Percentiles rank a stretch among this genome's conserved stretches.
These are phyloP conservation scores for Serendipita sp. DNA, from an alignment of 768 basidiomycete genomes.

Conservation along the genomic window DNA sequence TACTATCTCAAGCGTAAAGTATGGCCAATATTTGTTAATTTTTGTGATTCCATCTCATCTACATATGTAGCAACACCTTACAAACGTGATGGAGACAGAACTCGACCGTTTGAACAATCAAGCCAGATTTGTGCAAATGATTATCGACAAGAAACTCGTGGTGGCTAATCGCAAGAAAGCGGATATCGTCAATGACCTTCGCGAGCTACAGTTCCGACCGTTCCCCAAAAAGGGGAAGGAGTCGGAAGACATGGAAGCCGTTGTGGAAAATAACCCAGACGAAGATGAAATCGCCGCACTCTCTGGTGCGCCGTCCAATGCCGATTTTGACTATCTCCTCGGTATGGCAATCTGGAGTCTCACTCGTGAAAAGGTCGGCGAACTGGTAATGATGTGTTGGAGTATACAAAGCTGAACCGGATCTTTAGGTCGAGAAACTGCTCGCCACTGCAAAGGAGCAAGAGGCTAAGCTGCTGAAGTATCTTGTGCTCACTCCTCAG, in stretches of 20 bases:
- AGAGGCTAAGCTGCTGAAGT: conserved; percentile 57
- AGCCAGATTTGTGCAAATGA: conserved; percentile 94
- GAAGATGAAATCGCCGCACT: conserved; percentile 35
- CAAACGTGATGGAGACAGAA: conserved; percentile 60
- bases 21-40: not conserved
- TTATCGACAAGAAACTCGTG: conserved; percentile 63
- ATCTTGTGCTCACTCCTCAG: conserved; percentile 64
- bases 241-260: conserved; percentile 46
- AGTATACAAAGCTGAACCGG: conserved; percentile 5
- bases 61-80: conserved; percentile 53
- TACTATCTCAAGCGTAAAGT: conserved; percentile 97
- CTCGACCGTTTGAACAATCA: conserved; percentile 86
- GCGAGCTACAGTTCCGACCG: conserved; percentile 70
- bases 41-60: not conserved
- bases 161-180: conserved; percentile 80
- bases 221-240: conserved; percentile 76
- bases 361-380: conserved; percentile 72
- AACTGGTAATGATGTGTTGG: not conserved
- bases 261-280: conserved; percentile 36
- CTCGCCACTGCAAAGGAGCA: conserved; percentile 64
- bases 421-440: conserved; percentile 62
- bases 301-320: conserved; percentile 15
- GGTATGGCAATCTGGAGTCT: conserved; percentile 92
- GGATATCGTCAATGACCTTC: conserved; percentile 71
- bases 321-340: conserved; percentile 85